A percentile compares a stretch with the other conserved stretches of the same genome.
These are phyloP conservation scores for Calycina marina DNA, from an alignment of 2,329 filamentous ascomycete genomes.

Conservation along the genomic window DNA sequence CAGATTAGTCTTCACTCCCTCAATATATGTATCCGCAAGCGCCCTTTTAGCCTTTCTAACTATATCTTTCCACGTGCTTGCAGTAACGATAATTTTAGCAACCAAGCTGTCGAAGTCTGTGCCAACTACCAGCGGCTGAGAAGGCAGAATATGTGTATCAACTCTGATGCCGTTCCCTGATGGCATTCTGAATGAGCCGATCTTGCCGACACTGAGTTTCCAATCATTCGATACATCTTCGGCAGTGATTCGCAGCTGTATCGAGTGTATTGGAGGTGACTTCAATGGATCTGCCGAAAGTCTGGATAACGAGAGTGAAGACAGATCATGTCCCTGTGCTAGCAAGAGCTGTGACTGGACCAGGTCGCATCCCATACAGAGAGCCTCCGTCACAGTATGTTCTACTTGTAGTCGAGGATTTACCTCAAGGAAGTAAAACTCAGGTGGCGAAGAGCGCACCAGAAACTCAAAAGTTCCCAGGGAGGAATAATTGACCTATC, in stretches of 20 bases:
- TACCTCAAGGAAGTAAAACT: slow-evolving; percentile 26
- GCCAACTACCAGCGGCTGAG: slow-evolving; percentile 26
- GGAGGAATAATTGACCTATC: slow-evolving; percentile 36
- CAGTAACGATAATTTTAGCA: slow-evolving; percentile 31
- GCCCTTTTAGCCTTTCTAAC: slow-evolving; percentile 39
- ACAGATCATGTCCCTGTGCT: slow-evolving; percentile 22
- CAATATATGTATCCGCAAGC: slow-evolving; percentile 38
- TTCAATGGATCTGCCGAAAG: slow-evolving; percentile 21
- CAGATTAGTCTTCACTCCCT: slow-evolving; percentile 43
- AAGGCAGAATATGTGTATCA: slow-evolving; percentile 27
- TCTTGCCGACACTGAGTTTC: slow-evolving; percentile 44
- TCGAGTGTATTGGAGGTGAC: slow-evolving; percentile 23
- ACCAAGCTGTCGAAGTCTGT: slow-evolving; percentile 34
- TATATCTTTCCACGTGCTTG: slow-evolving; percentile 32
- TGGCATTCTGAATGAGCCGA: slow-evolving; percentile 38
- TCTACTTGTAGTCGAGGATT: slow-evolving; percentile 21
- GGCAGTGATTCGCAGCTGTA: slow-evolving; percentile 30
- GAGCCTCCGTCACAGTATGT: slow-evolving; percentile 22
- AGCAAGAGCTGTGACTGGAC: slow-evolving; percentile 24
- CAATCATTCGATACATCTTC: slow-evolving; percentile 30
- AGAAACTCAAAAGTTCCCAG: slow-evolving; percentile 53
- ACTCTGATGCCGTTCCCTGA: slow-evolving; percentile 37
- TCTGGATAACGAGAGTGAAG: slow-evolving; percentile 21
- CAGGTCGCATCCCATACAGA: slow-evolving; percentile 23
- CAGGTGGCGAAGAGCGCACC: slow-evolving; percentile 30